Evolutionary conservation across 352 stramenopile genomes (phyloP).

Genomic region (Peronospora belbahrii): DNA sequence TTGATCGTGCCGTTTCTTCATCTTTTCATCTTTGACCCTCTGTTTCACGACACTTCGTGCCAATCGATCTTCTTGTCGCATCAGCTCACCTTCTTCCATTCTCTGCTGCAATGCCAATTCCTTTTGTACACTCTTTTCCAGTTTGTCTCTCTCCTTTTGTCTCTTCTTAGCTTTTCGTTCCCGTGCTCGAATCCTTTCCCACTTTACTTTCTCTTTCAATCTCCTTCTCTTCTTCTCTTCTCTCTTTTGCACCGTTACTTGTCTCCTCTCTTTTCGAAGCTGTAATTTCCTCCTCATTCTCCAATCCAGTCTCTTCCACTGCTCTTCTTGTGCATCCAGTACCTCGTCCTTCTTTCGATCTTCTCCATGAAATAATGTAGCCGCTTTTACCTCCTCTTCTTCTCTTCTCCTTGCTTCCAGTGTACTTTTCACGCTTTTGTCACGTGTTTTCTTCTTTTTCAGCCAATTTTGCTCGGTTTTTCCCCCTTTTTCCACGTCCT

Average conservation of each 20-base stretch:
- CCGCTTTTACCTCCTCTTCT: neutral
- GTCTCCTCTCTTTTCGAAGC: neutral
- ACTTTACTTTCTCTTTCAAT: conserved; percentile 3
- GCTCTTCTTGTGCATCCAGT: neutral
- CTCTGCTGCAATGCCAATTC: conserved; percentile 10
- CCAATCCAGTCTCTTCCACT: conserved; percentile 11
- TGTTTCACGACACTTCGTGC: conserved; percentile 1
- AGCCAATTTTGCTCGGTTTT: too few species aligned
- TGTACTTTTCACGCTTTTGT: too few species aligned
- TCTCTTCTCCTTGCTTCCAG: too few species aligned
- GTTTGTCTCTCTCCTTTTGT: neutral
- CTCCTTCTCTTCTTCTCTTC: conserved; percentile 6
- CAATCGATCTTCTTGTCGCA: conserved; percentile 8
- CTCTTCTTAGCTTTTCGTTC: neutral
- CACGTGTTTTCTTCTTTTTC: too few species aligned
- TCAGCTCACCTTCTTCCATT: conserved; percentile 8
- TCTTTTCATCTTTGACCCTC: neutral
- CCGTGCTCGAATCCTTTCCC: neutral
- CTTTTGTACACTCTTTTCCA: neutral
- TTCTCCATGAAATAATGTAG: neutral
- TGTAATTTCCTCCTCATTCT: conserved; percentile 12
- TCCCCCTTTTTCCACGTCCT: too few species aligned
- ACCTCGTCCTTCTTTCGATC: neutral
- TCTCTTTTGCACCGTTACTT: conserved; percentile 3
- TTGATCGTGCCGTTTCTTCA: neutral